These are phyloP conservation scores for Arctium minus DNA, from an alignment of 129 eudicot genomes.

Conservation along the genomic window DNA sequence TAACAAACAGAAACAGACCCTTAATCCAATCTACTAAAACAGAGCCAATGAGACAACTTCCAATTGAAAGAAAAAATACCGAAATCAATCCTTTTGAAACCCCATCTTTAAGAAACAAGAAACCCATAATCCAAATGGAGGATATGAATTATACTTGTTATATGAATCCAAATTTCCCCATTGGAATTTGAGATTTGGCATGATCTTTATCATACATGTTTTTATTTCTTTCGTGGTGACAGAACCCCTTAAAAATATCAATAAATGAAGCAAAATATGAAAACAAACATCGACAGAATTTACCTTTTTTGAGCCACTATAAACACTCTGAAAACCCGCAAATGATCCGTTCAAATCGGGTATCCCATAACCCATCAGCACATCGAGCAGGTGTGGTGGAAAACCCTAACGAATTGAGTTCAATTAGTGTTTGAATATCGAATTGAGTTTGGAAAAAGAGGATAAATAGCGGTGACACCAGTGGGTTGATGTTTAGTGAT, in stretches of 20 bases:
- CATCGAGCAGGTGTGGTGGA: neutral
- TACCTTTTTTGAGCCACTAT: conserved; percentile 2
- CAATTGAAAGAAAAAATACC: neutral
- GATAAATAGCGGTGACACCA: neutral
- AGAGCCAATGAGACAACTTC: neutral
- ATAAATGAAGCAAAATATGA: neutral
- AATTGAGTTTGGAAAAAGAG: neutral
- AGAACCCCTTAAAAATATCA: neutral
- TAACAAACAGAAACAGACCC: no score
- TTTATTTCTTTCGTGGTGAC: neutral
- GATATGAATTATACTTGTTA: neutral
- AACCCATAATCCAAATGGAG: neutral
- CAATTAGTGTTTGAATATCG: neutral
- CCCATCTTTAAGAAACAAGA: neutral
- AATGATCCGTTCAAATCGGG: neutral
- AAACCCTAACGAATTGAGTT: conserved; percentile 6
- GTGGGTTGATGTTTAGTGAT: neutral
- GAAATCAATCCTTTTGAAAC: neutral
- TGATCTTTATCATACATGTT: neutral
- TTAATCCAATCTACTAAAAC: neutral
- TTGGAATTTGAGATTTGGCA: neutral
- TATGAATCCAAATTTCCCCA: neutral
- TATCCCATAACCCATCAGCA: neutral
- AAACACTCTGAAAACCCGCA: neutral
- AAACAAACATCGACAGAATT: neutral